Evolutionary conservation across 2,329 filamentous ascomycete species (phyloP).

Genomic region (Exserohilum turcica): DNA sequence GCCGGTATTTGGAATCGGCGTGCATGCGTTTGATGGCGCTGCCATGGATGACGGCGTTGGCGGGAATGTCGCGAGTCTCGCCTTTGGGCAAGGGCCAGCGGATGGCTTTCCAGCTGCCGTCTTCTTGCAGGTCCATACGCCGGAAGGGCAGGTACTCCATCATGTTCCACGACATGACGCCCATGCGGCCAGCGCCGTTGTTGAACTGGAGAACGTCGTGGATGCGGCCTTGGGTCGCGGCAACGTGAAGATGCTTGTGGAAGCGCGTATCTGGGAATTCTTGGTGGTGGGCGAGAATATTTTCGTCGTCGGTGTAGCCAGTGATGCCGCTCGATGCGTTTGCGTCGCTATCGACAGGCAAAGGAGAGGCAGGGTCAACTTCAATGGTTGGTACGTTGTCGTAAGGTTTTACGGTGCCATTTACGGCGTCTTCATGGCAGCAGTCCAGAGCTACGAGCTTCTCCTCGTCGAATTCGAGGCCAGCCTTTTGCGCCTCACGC

Average conservation of each 20-base stretch:
- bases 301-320: constrained; percentile 21
- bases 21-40: constrained; percentile 76
- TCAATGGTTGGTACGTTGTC: constrained; percentile 39
- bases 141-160: constrained; percentile 85
- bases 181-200: constrained; percentile 60
- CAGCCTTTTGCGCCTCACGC: constrained; percentile 66
- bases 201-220: constrained; percentile 74
- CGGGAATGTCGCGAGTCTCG: constrained; percentile 76
- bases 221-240: constrained; percentile 60
- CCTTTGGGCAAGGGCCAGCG: constrained; percentile 79
- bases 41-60: constrained; percentile 71
- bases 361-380: constrained; percentile 37
- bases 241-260: constrained; percentile 62
- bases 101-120: constrained; percentile 80
- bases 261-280: constrained; percentile 51
- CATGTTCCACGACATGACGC: constrained; percentile 71
- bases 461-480: constrained; percentile 70
- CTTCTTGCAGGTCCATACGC: constrained; percentile 74
- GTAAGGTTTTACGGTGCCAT: neutral
- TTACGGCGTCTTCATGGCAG: constrained; percentile 50
- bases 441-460: constrained; percentile 72
- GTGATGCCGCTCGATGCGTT: constrained; percentile 3
- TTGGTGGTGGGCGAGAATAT: constrained; percentile 22
- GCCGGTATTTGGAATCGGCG: constrained; percentile 67
- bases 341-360: neutral